Base-by-base conservation (phyloP, 2,329 filamentous ascomycete genomes). In the Catunica adiposa region DNA sequence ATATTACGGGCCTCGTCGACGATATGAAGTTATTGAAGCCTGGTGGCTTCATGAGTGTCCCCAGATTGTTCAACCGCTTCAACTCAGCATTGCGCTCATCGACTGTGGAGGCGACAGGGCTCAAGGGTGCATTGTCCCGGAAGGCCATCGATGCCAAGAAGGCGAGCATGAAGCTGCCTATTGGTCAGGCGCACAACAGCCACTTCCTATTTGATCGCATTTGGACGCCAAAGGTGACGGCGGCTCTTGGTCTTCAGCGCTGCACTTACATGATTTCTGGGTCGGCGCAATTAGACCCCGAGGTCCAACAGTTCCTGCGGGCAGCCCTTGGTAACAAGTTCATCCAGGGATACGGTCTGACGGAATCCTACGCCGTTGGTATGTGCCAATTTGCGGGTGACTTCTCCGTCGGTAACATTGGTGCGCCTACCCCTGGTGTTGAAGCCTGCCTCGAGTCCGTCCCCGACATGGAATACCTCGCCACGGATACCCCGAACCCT, bases 381-480 rank as follows among this genome's bases (percentile, higher is more conserved):
- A 75, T 83, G 11, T 77, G 80, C 37, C 92, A 97, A 70, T 64
- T 78, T 9, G 67, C 72, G 1, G 76, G 76, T 50, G 92, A 98
- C 67, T 81, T 86, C 65, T 77, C 76, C 7, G 72, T 82, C 3
- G 89, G 88, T 59, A 94, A 89, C 69, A 90, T 90, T 62, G 92
- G 92, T 54, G 80, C 77, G 3, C 75, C 89, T 0, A 75, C 78
- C 59, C 74, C 81, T 6, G 75, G 74, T 58, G 69, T 77, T 7
- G 92, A 98, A 71, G 71, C 83, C 51, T 94, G 89, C 67, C 75
- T 96, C 56, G 74, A 83, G 66, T 94, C 89, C 54, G 85, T 94
- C 5, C 89, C 90, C 1, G 90, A 97, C 60, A 90, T 96, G 77
- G 90, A 96, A 56, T 98, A 98, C 72, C 77, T 82, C 1, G 80